These are phyloP conservation scores for Hanseniaspora sp. DNA, from an alignment of 1,139 yeast genomes.

Conservation along the genomic window DNA sequence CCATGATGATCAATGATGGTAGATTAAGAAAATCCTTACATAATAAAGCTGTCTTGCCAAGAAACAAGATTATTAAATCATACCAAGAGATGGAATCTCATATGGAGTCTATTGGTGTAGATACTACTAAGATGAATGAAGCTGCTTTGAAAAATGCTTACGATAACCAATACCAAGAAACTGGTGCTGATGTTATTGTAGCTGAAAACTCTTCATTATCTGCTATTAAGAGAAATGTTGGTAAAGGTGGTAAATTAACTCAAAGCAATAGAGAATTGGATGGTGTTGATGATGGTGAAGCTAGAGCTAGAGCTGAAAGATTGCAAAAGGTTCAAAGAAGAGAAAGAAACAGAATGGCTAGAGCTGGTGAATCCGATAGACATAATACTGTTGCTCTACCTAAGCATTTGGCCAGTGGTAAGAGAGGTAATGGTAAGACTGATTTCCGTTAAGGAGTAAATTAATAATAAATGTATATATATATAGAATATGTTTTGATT, in stretches of 20 bases:
- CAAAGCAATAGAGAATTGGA: constrained; percentile 77
- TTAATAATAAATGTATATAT: neutral
- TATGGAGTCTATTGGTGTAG: constrained; percentile 83
- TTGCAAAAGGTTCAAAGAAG: constrained; percentile 81
- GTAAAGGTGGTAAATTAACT: constrained; percentile 35
- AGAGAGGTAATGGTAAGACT: constrained; percentile 85
- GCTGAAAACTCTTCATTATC: constrained; percentile 32
- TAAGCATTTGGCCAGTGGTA: constrained; percentile 90
- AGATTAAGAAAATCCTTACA: constrained; percentile 78
- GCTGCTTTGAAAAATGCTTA: constrained; percentile 37
- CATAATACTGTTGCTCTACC: constrained; percentile 77
- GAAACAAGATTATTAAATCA: constrained; percentile 72
- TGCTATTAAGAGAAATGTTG: constrained; percentile 22
- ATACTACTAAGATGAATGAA: constrained; percentile 51
- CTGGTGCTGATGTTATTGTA: constrained; percentile 67
- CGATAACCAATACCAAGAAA: constrained; percentile 36
- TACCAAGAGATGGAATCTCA: constrained; percentile 75
- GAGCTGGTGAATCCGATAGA: constrained; percentile 94
- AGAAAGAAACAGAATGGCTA: constrained; percentile 83
- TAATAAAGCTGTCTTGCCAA: constrained; percentile 85
- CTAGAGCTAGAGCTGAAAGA: constrained; percentile 77
- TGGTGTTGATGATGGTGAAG: constrained; percentile 76
- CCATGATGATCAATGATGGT: constrained; percentile 81
- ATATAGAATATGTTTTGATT: neutral
- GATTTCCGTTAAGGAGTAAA: constrained; percentile 39